Percentiles rank a stretch among this genome's conserved stretches.
Conservation (phyloP, 176 grass and related monocot species). For the Rhipidocladum racemiflorum region DNA sequence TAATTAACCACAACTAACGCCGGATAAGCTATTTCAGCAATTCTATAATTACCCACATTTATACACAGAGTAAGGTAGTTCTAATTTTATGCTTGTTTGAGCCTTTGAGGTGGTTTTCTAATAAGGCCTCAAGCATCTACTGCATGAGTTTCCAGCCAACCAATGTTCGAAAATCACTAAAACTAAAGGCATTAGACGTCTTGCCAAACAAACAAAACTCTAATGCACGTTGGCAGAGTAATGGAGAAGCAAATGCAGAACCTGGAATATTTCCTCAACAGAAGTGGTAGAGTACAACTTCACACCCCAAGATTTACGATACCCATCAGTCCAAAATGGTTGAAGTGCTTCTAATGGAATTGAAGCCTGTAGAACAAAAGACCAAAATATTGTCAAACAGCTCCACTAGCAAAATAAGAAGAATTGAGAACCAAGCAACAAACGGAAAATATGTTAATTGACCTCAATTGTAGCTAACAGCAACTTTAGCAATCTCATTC, state of each 20-base stretch:
- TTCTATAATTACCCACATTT: conserved; percentile 12
- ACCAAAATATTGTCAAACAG: conserved; percentile 30
- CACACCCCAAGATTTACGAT: conserved; percentile 86
- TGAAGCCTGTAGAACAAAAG: conserved; percentile 53
- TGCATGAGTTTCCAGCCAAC: conserved; percentile 13
- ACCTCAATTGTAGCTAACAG: conserved; percentile 81
- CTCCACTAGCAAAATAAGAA: conserved; percentile 1
- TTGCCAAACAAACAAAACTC: not conserved
- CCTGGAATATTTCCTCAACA: conserved; percentile 65
- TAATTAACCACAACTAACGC: conserved; percentile 6
- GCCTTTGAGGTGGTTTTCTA: conserved; percentile 6
- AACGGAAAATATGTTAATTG: conserved; percentile 3
- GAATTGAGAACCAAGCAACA: conserved; percentile 22
- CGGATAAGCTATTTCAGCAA: conserved; percentile 8
- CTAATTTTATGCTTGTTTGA: not conserved
- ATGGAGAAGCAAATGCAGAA: conserved; percentile 43
- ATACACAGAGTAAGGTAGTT: not conserved
- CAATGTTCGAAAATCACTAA: conserved; percentile 1
- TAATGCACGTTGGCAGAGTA: not conserved
- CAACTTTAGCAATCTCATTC: conserved; percentile 76
- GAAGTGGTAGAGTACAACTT: conserved; percentile 71
- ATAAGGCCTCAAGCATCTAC: conserved; percentile 22
- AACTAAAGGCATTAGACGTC: conserved; percentile 2
- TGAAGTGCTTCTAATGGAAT: conserved; percentile 83
- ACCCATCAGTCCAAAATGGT: conserved; percentile 75